These are phyloP conservation scores for Jamesozyma hellenica DNA, from an alignment of 805 yeast species.

Conservation along the genomic window DNA sequence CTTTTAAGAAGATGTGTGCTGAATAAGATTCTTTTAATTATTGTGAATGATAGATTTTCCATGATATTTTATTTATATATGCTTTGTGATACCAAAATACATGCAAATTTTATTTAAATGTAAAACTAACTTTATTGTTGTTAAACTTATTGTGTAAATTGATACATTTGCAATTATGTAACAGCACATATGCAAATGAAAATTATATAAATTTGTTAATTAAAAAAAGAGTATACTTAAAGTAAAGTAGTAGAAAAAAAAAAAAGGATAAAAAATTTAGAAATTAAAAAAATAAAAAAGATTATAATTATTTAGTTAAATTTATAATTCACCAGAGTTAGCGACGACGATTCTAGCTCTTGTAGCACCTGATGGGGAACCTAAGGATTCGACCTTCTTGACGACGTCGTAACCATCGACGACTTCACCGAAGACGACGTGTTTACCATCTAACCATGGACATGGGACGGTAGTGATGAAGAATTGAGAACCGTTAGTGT, in stretches of 20 bases:
- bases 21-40: no score
- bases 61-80: no score
- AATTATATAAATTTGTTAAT: no score
- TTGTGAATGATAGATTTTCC: no score
- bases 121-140: no score
- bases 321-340: slow-evolving; percentile 37
- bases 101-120: no score
- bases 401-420: slow-evolving; percentile 76
- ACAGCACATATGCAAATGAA: no score
- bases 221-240: no score
- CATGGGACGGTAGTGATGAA: slow-evolving; percentile 84
- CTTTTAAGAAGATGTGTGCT: no score
- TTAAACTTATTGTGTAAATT: no score
- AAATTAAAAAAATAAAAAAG: background rate
- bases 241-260: background rate
- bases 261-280: background rate
- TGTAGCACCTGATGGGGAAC: slow-evolving; percentile 68
- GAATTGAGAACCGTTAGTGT: slow-evolving; percentile 96
- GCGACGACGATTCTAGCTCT: slow-evolving; percentile 56
- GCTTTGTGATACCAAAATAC: no score
- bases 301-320: background rate
- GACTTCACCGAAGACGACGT: slow-evolving; percentile 93
- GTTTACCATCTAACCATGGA: slow-evolving; percentile 88
- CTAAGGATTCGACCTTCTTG: slow-evolving; percentile 71
- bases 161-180: no score